A percentile compares a stretch with the other conserved stretches of the same genome.
phyloP scores from a whole-genome alignment of 2,329 filamentous ascomycete genomes.

The Claviceps sp. region DNA sequence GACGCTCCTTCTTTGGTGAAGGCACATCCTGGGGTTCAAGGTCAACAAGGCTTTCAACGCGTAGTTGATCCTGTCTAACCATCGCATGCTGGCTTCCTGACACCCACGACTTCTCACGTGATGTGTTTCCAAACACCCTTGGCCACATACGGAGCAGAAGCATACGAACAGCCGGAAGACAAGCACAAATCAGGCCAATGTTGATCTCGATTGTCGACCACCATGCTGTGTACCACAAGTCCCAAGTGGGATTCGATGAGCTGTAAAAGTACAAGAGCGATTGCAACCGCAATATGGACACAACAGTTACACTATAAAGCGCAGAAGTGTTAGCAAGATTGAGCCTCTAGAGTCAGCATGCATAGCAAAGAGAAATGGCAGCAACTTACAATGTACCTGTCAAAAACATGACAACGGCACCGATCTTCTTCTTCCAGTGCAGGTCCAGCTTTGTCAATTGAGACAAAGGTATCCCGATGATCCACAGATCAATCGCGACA shows the following conservation, averaged over 20 bases:
- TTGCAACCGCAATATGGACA: slow-evolving; percentile 5
- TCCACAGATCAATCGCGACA: slow-evolving; percentile 5
- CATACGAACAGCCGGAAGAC: not conserved
- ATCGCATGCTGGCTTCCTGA: not conserved
- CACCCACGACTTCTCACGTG: not conserved
- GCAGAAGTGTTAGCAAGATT: not conserved
- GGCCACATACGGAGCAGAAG: not conserved
- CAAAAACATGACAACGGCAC: slow-evolving; percentile 5
- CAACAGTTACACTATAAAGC: slow-evolving; percentile 3
- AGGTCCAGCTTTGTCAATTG: slow-evolving; percentile 4
- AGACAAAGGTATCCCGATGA: slow-evolving; percentile 5
- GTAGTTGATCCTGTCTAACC: not conserved
- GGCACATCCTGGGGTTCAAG: not conserved
- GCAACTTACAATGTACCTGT: slow-evolving; percentile 4
- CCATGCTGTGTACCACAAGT: slow-evolving; percentile 4
- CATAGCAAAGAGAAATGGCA: not conserved
- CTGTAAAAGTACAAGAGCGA: slow-evolving; percentile 4
- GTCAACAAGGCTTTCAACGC: not conserved
- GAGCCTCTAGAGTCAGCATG: not conserved
- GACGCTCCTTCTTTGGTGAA: not conserved
- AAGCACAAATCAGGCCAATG: slow-evolving; percentile 5
- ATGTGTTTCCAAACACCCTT: slow-evolving; percentile 2
- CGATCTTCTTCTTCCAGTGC: slow-evolving; percentile 5
- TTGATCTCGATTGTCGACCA: slow-evolving; percentile 8
- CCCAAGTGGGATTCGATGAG: slow-evolving; percentile 5